Evolutionary conservation across 2,329 filamentous ascomycete species (phyloP).

Genomic region (Alternaria panax): DNA sequence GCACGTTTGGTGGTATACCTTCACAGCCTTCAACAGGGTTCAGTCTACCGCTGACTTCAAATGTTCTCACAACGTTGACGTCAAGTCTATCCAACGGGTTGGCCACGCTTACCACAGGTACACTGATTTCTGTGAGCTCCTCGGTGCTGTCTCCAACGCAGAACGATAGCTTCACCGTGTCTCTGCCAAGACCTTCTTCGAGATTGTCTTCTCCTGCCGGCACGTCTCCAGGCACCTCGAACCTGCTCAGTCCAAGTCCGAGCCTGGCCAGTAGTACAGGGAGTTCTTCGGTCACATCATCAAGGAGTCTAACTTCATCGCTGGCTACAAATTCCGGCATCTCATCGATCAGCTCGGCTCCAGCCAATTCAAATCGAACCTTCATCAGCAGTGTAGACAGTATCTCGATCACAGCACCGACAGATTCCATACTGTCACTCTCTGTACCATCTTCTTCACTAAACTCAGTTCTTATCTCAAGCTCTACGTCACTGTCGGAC

Average conservation of each 20-base stretch:
- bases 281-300: background rate
- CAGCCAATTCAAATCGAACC: background rate
- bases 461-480: background rate
- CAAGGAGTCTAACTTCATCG: background rate
- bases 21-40: background rate
- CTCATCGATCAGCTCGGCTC: background rate
- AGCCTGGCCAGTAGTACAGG: background rate
- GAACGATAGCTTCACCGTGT: background rate
- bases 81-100: background rate
- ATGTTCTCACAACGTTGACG: slow-evolving; percentile 2
- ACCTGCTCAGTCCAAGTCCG: background rate
- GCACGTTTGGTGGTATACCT: background rate
- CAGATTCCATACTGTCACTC: background rate
- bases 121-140: background rate
- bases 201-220: background rate
- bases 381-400: background rate
- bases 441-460: background rate
- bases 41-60: background rate
- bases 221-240: background rate
- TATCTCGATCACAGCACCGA: background rate
- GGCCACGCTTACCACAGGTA: background rate
- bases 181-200: background rate
- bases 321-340: background rate
- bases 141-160: background rate
- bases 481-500: background rate